Evolutionary conservation across 2,329 filamentous ascomycete genomes (phyloP), one percentile per base, ranked within the genome.

Genomic region (Coniochaeta ligniaria): DNA sequence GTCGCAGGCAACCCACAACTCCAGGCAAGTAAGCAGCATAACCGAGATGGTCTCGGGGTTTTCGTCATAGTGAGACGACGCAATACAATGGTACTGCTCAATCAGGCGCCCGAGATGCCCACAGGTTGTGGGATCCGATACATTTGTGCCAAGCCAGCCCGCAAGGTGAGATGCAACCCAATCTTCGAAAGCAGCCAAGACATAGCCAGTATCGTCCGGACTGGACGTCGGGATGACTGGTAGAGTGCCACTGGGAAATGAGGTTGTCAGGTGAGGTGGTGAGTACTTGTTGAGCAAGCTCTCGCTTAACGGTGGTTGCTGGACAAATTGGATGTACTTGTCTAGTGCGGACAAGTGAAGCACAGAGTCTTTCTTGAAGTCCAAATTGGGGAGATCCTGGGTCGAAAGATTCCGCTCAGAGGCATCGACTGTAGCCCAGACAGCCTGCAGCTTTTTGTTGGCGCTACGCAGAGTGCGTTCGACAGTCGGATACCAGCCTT

Each of bases 1-100:
- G 62, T 89, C 85, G 35, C 80, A 77, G 0, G 80, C 81, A 8
- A 83, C 67, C 86, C 85, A 89, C 0, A 88, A 67, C 59, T 87
- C 83, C 2, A 85, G 64, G 0, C 82, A 65, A 0, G 79, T 83
- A 0, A 89, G 73, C 2, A 85, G 60, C 80, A 86, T 85, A 5
- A 78, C 62, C 0, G 86, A 88, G 0, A 73, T 65, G 0, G 70
- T 71, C 61, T 82, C 77, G 0, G 84, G 79, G 1, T 77, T 74
- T 0, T 58, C 62, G 0, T 59, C 2, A 47, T 85, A 85, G 0
- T 36, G 9, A 0, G 1, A 0, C 0, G 33, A 47, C 0, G 75
- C 75, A 3, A 24, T 3, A 0, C 16, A 4, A 43, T 75, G 66
- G 59, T 82, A 82, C 0, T 47, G 16, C 1, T 67, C 50, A 1